Percentiles rank a stretch among this genome's conserved stretches.
Evolutionary conservation across 208 protist genomes (phyloP).

Genomic region (Acanthamoeba royreba): DNA sequence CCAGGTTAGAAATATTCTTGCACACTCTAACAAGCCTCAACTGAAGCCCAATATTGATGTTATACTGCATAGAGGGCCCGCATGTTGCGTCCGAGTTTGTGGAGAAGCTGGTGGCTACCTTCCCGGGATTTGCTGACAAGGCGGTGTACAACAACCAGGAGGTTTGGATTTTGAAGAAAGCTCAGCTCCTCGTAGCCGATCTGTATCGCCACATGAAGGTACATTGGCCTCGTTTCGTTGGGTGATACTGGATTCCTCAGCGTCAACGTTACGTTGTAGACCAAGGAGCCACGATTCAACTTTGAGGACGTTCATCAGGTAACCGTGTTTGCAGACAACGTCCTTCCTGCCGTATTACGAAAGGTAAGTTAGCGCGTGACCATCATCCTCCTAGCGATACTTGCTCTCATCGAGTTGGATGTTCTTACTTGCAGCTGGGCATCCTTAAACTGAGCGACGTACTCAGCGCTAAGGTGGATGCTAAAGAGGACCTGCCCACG

Average conservation of each 20-base stretch:
- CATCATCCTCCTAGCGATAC: background rate
- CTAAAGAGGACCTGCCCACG: background rate
- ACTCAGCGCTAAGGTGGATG: background rate
- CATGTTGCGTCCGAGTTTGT: background rate
- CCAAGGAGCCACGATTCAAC: slow-evolving; percentile 37
- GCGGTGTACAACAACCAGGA: background rate
- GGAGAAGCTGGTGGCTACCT: slow-evolving; percentile 3
- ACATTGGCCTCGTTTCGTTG: background rate
- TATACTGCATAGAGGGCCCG: background rate
- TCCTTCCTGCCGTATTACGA: slow-evolving; percentile 59
- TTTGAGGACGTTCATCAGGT: slow-evolving; percentile 51
- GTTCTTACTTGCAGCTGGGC: background rate
- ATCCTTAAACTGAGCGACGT: slow-evolving; percentile 16
- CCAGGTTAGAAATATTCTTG: background rate
- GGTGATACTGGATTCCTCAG: background rate
- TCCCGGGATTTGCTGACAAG: slow-evolving; percentile 55
- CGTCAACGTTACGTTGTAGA: background rate
- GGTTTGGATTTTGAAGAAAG: slow-evolving; percentile 56
- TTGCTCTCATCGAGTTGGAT: background rate
- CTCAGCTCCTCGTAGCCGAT: slow-evolving; percentile 56
- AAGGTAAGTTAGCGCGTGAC: background rate
- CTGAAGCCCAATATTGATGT: background rate
- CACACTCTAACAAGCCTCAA: background rate
- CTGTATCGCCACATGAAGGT: slow-evolving; percentile 28
- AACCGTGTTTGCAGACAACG: slow-evolving; percentile 61